Conservation (phyloP, 2,329 filamentous ascomycete species). For the Monosporascus cannonballus region DNA sequence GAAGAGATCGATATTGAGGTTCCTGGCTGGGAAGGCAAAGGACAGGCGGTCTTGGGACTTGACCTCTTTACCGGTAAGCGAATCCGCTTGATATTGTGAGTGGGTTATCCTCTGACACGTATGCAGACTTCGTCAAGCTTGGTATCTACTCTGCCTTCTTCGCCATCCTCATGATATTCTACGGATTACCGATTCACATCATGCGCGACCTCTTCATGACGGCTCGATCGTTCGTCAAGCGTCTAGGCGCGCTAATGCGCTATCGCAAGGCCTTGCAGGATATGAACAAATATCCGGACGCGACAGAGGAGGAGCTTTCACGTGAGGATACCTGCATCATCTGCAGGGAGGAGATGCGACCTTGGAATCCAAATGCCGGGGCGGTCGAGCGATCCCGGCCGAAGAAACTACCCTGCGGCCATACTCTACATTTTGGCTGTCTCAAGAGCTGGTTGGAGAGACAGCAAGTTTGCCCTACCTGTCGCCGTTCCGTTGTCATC, state of each 20-base stretch:
- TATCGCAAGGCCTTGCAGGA: constrained; percentile 89
- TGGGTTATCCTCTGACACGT: constrained; percentile 8
- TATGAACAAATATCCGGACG: constrained; percentile 93
- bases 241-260: constrained; percentile 79
- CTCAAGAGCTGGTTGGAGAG: constrained; percentile 95
- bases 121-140: constrained; percentile 80
- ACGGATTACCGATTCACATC: constrained; percentile 93
- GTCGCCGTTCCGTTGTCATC: constrained; percentile 75
- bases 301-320: constrained; percentile 75
- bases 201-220: constrained; percentile 94
- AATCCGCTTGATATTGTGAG: not conserved
- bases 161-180: constrained; percentile 85
- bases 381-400: constrained; percentile 78
- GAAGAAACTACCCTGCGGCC: constrained; percentile 94
- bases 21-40: constrained; percentile 93
- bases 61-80: constrained; percentile 72
- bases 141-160: constrained; percentile 89
- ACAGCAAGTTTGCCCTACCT: constrained; percentile 95
- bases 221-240: constrained; percentile 81
- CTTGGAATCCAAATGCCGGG: constrained; percentile 62
- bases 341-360: constrained; percentile 90
- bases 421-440: constrained; percentile 91
- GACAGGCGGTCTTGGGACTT: constrained; percentile 82
- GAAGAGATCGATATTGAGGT: constrained; percentile 95
- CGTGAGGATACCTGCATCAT: constrained; percentile 96